phyloP scores from a whole-genome alignment of 106 monocot genomes.

The Apostasia ramifera region DNA sequence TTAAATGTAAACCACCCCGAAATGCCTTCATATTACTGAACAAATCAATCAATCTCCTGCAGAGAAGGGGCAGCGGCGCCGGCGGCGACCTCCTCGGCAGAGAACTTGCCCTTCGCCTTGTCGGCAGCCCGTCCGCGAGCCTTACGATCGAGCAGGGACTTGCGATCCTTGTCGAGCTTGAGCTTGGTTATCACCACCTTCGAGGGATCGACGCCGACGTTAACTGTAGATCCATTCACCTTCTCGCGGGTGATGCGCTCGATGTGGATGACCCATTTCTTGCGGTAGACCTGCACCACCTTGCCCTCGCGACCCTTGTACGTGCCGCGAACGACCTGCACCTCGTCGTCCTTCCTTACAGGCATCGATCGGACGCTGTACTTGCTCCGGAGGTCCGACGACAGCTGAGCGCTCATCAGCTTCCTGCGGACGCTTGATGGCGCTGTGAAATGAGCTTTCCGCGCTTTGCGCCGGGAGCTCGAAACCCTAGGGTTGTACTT shows the following conservation, averaged over 20 bases:
- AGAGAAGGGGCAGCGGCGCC: conserved; percentile 46
- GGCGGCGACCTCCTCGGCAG: conserved; percentile 64
- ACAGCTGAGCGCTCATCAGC: conserved; percentile 64
- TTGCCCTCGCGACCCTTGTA: conserved; percentile 86
- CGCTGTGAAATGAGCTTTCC: conserved; percentile 81
- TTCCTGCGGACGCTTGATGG: conserved; percentile 69
- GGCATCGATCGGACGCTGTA: conserved; percentile 68
- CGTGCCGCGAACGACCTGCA: conserved; percentile 66
- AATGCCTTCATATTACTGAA: too few relatives aligned
- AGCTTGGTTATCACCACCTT: conserved; percentile 75
- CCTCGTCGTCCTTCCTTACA: conserved; percentile 79
- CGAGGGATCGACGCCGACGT: conserved; percentile 67
- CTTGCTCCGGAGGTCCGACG: conserved; percentile 59
- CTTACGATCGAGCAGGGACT: conserved; percentile 60
- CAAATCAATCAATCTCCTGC: conserved; percentile 49
- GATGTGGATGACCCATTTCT: conserved; percentile 73
- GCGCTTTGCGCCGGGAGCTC: conserved; percentile 61
- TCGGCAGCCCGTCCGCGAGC: conserved; percentile 65
- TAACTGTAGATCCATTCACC: conserved; percentile 73
- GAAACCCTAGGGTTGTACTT: conserved; percentile 66
- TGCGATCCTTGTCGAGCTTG: conserved; percentile 80
- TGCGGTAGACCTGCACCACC: conserved; percentile 77
- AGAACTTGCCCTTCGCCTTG: conserved; percentile 84
- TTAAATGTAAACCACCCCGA: too few relatives aligned
- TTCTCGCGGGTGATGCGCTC: conserved; percentile 78